Evolutionary conservation across 1,284 basidiomycete species (phyloP).

Genomic region (Trametes hirsuta): DNA sequence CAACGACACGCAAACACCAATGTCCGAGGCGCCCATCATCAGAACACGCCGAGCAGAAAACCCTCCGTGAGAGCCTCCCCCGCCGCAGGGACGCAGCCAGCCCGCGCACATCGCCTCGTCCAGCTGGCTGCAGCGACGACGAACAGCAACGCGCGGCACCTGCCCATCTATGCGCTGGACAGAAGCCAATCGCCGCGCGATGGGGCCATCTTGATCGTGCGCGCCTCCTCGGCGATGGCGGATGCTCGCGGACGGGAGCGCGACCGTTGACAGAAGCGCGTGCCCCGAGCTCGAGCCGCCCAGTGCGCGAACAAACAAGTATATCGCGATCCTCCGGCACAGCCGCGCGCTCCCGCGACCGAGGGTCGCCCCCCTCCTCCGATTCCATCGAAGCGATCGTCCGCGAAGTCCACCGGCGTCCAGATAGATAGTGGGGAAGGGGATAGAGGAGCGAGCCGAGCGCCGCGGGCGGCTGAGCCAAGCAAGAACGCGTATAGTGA

Average conservation of each 20-base stretch:
- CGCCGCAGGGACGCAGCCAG: constrained; percentile 1
- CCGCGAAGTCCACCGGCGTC: constrained; percentile 12
- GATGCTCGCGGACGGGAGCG: not conserved
- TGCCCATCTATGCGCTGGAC: constrained; percentile 6
- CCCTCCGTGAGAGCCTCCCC: not conserved
- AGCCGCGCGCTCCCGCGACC: constrained; percentile 14
- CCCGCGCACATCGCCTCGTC: constrained; percentile 12
- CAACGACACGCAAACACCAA: constrained; percentile 14
- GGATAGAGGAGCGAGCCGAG: not conserved
- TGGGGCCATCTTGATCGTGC: constrained; percentile 17
- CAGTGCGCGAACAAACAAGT: not conserved
- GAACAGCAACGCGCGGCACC: constrained; percentile 21
- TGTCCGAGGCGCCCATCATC: constrained; percentile 24
- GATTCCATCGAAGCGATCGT: constrained; percentile 4
- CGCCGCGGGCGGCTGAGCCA: constrained; percentile 12
- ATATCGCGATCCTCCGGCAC: constrained; percentile 16
- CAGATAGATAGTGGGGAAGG: constrained; percentile 7
- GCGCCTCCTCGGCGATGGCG: constrained; percentile 7
- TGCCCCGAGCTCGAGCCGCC: not conserved
- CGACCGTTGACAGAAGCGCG: too few species aligned
- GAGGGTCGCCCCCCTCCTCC: constrained; percentile 6
- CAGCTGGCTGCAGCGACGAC: not conserved
- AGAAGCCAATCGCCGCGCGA: constrained; percentile 12
- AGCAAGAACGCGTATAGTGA: constrained; percentile 21
- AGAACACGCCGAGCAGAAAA: constrained; percentile 16